Evolutionary conservation across 2,329 filamentous ascomycete species (phyloP), one percentile per base, ranked within the genome.

Genomic region (Talaromyces verruculosus): DNA sequence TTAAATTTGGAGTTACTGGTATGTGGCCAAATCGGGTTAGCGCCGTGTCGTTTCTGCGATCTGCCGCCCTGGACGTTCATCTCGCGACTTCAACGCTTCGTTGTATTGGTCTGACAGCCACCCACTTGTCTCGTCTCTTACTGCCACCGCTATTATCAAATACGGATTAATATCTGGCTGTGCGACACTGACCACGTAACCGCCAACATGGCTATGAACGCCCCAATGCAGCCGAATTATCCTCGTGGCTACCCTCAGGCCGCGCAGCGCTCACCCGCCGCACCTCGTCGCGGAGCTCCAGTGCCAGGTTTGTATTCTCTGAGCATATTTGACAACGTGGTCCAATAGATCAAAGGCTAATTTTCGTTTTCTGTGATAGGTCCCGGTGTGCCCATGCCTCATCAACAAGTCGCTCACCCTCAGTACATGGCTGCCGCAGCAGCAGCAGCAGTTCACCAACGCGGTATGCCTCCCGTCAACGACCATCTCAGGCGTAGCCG

Each of bases 401-500:
- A 74, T 45, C 77, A 77, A 65, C 78, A 80, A 65, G 72, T 77
- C 22, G 73, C 77, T 25, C 72, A 77, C 53, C 73, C 75, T 28
- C 78, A 79, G 63, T 77, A 77, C 66, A 73, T 79, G 68, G 68
- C 77, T 30, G 70, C 74, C 25, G 49, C 62, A 2, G 51, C 51
- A 22, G 41, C 63, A 7, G 63, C 57, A 11, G 58, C 63, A 19
- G 47, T 57, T 57, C 65, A 67, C 22, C 76, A 77, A 69, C 78
- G 78, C 66, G 71, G 72, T 64, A 76, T 77, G 68, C 68, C 75
- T 41, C 76, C 77, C 53, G 75, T 76, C 30, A 78, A 76, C 37
- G 78, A 80, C 69, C 88, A 90, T 55, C 92, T 93, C 78, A 88
- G 93, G 68, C 88, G 92, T 71, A 92, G 91, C 74, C 88, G 89